A percentile compares a stretch with the other conserved stretches of the same genome.
Conservation (phyloP, 495 filamentous ascomycete species). For the Entonaema liquescens region DNA sequence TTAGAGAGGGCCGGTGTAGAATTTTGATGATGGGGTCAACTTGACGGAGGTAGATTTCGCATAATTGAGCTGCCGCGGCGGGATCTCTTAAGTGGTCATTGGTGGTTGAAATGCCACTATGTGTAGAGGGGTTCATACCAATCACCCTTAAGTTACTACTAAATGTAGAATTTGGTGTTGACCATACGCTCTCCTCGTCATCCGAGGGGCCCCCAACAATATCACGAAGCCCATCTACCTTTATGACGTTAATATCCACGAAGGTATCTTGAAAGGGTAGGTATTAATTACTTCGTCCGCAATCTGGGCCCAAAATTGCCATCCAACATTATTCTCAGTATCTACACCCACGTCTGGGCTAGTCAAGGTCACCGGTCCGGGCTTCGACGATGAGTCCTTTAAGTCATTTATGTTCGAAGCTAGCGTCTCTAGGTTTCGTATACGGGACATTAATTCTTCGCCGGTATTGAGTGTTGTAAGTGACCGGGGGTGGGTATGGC, state of each 20-base stretch:
- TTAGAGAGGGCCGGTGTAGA: slow-evolving; percentile 27
- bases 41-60: slow-evolving; percentile 29
- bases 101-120: background rate
- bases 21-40: slow-evolving; percentile 33
- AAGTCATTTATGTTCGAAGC: background rate
- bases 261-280: background rate
- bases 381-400: background rate
- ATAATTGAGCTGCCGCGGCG: slow-evolving; percentile 13
- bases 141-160: slow-evolving; percentile 3
- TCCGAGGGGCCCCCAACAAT: slow-evolving; percentile 8
- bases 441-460: slow-evolving; percentile 16
- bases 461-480: background rate
- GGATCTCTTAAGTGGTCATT: background rate
- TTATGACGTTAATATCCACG: background rate
- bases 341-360: background rate
- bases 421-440: slow-evolving; percentile 7
- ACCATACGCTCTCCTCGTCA: slow-evolving; percentile 16
- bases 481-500: slow-evolving; percentile 17
- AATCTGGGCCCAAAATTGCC: slow-evolving; percentile 16
- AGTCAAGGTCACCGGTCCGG: background rate
- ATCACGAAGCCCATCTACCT: slow-evolving; percentile 12
- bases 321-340: slow-evolving; percentile 6
- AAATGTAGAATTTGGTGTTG: slow-evolving; percentile 2
- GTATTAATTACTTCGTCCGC: slow-evolving; percentile 13
- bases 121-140: background rate